Base-by-base conservation (phyloP, 2,329 filamentous ascomycete genomes). In the Stemphylium beticola region DNA sequence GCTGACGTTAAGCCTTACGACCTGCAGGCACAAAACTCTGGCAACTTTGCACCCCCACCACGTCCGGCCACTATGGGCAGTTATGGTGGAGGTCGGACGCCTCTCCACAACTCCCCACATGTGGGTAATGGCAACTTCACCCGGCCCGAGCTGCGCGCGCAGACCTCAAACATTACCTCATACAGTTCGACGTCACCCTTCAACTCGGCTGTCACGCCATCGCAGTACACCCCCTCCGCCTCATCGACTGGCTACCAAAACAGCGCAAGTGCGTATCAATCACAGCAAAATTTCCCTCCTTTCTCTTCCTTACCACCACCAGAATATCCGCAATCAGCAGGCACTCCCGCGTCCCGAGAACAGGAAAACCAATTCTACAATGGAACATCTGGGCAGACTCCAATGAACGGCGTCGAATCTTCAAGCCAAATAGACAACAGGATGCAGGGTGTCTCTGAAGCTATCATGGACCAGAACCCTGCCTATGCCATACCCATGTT, bases 401-500 rank as follows among this genome's bases (percentile, higher is more conserved):
- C 70, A 1, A 75, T 75, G 71, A 74, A 74, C 36, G 71, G 69
- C 34, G 69, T 76, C 37, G 74, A 76, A 61, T 65, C 74, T 32
- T 75, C 74, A 5, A 67, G 70, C 1, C 69, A 72, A 36, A 61
- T 73, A 2, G 72, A 67, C 48, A 65, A 61, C 11, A 45, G 67
- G 11, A 73, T 76, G 65, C 73, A 73, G 22, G 66, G 65, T 8
- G 73, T 75, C 1, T 73, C 73, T 1, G 73, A 76, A 36, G 69
- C 66, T 50, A 70, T 80, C 49, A 62, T 81, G 76, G 68, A 78
- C 69, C 66, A 78, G 79, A 56, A 81, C 70, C 40, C 80, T 64
- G 66, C 79, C 63, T 87, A 86, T 52, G 87, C 90, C 4, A 90
- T 96, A 65, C 92, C 93, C 0, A 88, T 97, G 22, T 97, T 97